Evolutionary conservation across 495 filamentous ascomycete genomes (phyloP).

Genomic region (Hyaloscypha bicolor): DNA sequence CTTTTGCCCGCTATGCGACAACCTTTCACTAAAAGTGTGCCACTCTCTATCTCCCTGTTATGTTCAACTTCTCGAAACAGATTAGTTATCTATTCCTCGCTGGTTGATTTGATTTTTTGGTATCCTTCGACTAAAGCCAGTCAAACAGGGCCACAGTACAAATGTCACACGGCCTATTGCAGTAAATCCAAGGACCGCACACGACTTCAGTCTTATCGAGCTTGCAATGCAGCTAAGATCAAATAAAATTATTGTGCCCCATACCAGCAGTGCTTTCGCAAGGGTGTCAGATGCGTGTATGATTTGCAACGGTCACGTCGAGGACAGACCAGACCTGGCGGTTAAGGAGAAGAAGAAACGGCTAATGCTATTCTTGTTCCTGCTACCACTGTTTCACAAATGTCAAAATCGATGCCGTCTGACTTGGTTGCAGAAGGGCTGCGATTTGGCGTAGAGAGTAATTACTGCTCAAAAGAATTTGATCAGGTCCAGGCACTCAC

Average conservation of each 20-base stretch:
- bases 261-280: constrained; percentile 22
- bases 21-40: not conserved
- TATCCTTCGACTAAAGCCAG: not conserved
- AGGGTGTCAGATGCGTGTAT: constrained; percentile 21
- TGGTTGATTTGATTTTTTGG: not conserved
- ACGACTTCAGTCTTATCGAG: constrained; percentile 26
- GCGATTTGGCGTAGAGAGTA: not conserved
- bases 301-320: not conserved
- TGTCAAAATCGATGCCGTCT: not conserved
- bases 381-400: not conserved
- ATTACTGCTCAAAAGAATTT: not conserved
- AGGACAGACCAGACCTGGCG: not conserved
- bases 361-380: not conserved
- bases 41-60: not conserved
- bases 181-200: constrained; percentile 2
- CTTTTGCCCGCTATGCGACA: not conserved
- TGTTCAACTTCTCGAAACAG: not conserved
- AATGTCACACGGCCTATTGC: constrained; percentile 2
- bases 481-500: not conserved
- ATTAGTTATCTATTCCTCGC: too few species aligned
- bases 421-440: not conserved
- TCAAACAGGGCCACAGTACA: not conserved
- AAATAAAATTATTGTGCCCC: constrained; percentile 25
- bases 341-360: not conserved
- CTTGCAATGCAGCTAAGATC: constrained; percentile 27